phyloP scores from a whole-genome alignment of 2,329 filamentous ascomycete genomes.

The Aureobasidium sp. region DNA sequence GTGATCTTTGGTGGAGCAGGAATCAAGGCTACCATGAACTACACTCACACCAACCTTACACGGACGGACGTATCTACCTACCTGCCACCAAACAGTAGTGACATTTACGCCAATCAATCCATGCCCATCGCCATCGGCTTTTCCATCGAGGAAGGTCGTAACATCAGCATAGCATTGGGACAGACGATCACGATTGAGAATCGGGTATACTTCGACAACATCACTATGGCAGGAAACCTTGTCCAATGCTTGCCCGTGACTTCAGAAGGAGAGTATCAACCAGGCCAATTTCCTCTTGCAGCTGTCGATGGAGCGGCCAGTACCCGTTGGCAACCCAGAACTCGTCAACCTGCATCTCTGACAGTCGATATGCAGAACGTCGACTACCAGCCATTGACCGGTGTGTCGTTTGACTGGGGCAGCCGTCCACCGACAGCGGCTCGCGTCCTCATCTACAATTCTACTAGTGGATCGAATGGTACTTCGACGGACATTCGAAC shows the following conservation, averaged over 20 bases:
- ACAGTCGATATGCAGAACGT: conserved; percentile 45
- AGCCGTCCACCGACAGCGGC: conserved; percentile 48
- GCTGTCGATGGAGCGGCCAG: conserved; percentile 60
- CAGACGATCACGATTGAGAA: conserved; percentile 40
- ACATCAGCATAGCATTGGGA: conserved; percentile 40
- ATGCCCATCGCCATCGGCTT: conserved; percentile 52
- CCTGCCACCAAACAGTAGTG: conserved; percentile 47
- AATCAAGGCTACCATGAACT: conserved; percentile 54
- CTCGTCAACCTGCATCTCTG: conserved; percentile 47
- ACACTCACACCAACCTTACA: conserved; percentile 56
- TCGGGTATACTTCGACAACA: conserved; percentile 33
- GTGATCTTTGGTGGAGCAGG: conserved; percentile 63
- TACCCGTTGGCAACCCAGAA: conserved; percentile 59
- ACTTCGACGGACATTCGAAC: conserved; percentile 20
- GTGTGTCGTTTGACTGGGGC: conserved; percentile 56
- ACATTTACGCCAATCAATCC: conserved; percentile 44
- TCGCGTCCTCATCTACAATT: conserved; percentile 50
- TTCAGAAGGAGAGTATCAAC: conserved; percentile 43
- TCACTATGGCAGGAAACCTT: conserved; percentile 47
- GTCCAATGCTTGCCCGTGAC: conserved; percentile 53
- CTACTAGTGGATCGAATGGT: conserved; percentile 27
- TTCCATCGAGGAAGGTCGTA: conserved; percentile 32
- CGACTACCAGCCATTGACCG: conserved; percentile 37
- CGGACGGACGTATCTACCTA: conserved; percentile 39
- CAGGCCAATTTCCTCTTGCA: conserved; percentile 63